phyloP scores from a whole-genome alignment of 2,329 filamentous ascomycete species.

The Penicillium sp. region DNA sequence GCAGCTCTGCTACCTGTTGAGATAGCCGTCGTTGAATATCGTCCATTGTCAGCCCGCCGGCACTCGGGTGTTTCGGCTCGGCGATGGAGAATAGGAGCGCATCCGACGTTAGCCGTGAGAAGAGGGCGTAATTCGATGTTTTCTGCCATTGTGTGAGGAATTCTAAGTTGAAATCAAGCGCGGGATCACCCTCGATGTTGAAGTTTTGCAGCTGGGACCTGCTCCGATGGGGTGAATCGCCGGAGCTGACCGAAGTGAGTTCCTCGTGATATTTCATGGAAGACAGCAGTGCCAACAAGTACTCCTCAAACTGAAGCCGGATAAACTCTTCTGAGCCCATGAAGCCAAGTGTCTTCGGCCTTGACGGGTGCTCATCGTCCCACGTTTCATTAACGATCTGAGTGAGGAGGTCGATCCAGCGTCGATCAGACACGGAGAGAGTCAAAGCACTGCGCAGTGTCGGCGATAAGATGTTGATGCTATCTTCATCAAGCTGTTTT shows the following conservation, averaged over 20 bases:
- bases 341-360: slow-evolving; percentile 93
- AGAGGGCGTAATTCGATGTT: slow-evolving; percentile 89
- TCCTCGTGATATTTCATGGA: slow-evolving; percentile 84
- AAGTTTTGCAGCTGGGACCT: slow-evolving; percentile 51
- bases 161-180: slow-evolving; percentile 73
- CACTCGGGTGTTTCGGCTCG: slow-evolving; percentile 87
- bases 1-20: slow-evolving; percentile 88
- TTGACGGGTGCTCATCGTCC: slow-evolving; percentile 83
- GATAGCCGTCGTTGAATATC: slow-evolving; percentile 86
- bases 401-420: slow-evolving; percentile 95
- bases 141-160: slow-evolving; percentile 83
- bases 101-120: slow-evolving; percentile 69
- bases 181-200: slow-evolving; percentile 75
- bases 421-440: slow-evolving; percentile 78
- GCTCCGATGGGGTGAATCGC: slow-evolving; percentile 41
- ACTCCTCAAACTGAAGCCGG: slow-evolving; percentile 93
- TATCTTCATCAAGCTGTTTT: slow-evolving; percentile 70
- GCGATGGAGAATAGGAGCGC: slow-evolving; percentile 90
- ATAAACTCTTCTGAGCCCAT: slow-evolving; percentile 97
- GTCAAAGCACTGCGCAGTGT: slow-evolving; percentile 70
- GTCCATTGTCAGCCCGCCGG: slow-evolving; percentile 86
- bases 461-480: slow-evolving; percentile 75
- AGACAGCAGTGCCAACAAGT: slow-evolving; percentile 81
- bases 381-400: slow-evolving; percentile 93
- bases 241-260: slow-evolving; percentile 47